Conservation (phyloP, 495 filamentous ascomycete species). For the Massariosphaeria phaeospora region DNA sequence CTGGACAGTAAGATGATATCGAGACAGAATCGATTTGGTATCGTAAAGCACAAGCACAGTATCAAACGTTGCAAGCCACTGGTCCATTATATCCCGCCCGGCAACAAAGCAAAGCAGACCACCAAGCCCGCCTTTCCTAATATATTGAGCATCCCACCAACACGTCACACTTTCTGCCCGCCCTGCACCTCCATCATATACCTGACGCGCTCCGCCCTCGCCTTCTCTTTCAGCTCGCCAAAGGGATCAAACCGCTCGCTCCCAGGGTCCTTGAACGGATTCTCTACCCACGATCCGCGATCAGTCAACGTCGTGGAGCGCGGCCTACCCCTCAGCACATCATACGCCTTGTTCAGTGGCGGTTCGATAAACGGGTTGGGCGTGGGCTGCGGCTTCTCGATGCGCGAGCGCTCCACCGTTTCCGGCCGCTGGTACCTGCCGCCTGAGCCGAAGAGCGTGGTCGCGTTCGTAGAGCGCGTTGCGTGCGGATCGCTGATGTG, state of each 20-base stretch:
- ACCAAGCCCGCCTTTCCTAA: no score
- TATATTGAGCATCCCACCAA: no score
- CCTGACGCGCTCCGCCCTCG: slow-evolving; percentile 11
- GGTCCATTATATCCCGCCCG: no score
- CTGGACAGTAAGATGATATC: no score
- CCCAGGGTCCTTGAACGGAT: slow-evolving; percentile 26
- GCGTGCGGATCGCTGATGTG: background rate
- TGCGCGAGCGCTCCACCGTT: slow-evolving; percentile 18
- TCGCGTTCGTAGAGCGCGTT: slow-evolving; percentile 5
- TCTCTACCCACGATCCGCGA: slow-evolving; percentile 18
- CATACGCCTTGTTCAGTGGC: slow-evolving; percentile 26
- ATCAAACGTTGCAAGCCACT: no score
- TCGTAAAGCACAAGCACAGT: no score
- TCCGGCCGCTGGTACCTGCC: slow-evolving; percentile 15
- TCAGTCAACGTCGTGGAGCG: slow-evolving; percentile 23
- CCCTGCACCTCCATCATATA: slow-evolving; percentile 24
- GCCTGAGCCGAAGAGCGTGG: slow-evolving; percentile 11
- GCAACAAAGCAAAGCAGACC: no score
- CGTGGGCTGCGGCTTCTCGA: slow-evolving; percentile 12
- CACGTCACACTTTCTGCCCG: no score
- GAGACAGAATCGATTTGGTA: no score
- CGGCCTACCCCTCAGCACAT: slow-evolving; percentile 18
- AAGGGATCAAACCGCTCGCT: slow-evolving; percentile 30
- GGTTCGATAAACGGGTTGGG: slow-evolving; percentile 27
- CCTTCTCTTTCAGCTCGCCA: slow-evolving; percentile 28